Percentiles rank a stretch among this genome's conserved stretches.
These are phyloP conservation scores for Aspergillus thermomutatus DNA, from an alignment of 2,329 filamentous ascomycete species.

Conservation along the genomic window DNA sequence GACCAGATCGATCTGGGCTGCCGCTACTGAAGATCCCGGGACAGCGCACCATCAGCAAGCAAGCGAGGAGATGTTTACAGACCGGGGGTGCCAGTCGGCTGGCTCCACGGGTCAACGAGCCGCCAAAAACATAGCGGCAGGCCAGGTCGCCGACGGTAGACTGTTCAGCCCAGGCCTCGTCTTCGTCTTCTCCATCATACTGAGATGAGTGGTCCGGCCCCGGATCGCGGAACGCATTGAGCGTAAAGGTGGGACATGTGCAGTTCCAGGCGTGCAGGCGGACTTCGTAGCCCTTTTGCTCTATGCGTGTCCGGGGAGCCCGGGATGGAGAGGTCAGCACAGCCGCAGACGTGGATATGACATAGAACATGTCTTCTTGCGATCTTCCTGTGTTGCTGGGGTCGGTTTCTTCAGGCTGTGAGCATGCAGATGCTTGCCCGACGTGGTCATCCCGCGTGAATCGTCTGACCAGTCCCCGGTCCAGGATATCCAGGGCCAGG, in stretches of 20 bases:
- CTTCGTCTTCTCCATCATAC: conserved; percentile 11
- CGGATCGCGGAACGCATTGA: conserved; percentile 61
- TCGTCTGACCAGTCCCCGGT: conserved; percentile 68
- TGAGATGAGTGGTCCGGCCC: conserved; percentile 17
- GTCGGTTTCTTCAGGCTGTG: background rate
- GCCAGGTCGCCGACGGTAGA: background rate
- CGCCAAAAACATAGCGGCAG: conserved; percentile 35
- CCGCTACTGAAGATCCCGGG: conserved; percentile 49
- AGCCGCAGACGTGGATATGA: conserved; percentile 56
- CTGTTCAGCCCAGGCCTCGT: background rate
- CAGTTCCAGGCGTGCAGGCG: conserved; percentile 79
- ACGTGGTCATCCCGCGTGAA: conserved; percentile 29
- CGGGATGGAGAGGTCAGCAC: conserved; percentile 21
- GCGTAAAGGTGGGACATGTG: conserved; percentile 79
- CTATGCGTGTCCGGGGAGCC: conserved; percentile 21
- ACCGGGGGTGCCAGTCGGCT: conserved; percentile 34
- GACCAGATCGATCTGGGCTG: conserved; percentile 52
- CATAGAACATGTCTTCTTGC: conserved; percentile 53
- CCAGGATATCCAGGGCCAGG: conserved; percentile 82
- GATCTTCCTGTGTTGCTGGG: conserved; percentile 2
- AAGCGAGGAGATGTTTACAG: conserved; percentile 91
- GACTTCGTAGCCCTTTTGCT: conserved; percentile 61
- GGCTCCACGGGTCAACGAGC: conserved; percentile 25
- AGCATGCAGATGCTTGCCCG: background rate
- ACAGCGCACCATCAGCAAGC: conserved; percentile 69